Evolutionary conservation across 1,284 basidiomycete species (phyloP).

Genomic region (Xanthoconium separans): DNA sequence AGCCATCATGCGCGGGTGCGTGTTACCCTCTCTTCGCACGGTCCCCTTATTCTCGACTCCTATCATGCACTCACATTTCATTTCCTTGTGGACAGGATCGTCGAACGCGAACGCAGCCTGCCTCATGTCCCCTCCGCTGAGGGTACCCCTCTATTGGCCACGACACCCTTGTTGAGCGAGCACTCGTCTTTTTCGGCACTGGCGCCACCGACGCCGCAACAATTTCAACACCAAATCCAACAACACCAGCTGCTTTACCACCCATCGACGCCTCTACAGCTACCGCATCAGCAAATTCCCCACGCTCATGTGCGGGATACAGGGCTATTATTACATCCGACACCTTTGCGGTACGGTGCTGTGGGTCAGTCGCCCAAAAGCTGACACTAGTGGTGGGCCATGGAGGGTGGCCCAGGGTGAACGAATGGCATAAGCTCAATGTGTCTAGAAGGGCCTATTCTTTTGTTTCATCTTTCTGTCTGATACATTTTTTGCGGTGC

Average conservation of each 20-base stretch:
- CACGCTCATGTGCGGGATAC: conserved; percentile 2
- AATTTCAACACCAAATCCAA: conserved; percentile 23
- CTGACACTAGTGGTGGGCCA: conserved; percentile 1
- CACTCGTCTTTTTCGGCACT: conserved; percentile 9
- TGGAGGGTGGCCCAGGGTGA: background rate
- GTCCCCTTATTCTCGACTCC: background rate
- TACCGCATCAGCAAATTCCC: background rate
- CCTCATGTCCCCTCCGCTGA: conserved; percentile 16
- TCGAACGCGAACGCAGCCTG: conserved; percentile 40
- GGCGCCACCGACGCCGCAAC: conserved; percentile 20
- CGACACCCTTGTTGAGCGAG: conserved; percentile 13
- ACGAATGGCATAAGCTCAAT: background rate
- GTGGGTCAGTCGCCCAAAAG: conserved; percentile 13
- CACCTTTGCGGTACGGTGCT: conserved; percentile 20
- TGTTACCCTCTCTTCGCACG: conserved; percentile 1
- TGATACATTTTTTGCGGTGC: background rate
- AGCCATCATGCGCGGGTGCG: conserved; percentile 78
- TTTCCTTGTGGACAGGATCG: conserved; percentile 32
- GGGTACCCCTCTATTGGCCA: conserved; percentile 15
- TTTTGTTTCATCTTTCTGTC: background rate
- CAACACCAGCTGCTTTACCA: conserved; percentile 21
- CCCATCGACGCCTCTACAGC: background rate
- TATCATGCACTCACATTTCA: background rate
- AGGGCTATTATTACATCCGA: conserved; percentile 7
- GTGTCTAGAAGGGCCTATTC: too few relatives aligned